Conservation (phyloP, 371 early-diverging fungal species). For the Mucor velutinosus region DNA sequence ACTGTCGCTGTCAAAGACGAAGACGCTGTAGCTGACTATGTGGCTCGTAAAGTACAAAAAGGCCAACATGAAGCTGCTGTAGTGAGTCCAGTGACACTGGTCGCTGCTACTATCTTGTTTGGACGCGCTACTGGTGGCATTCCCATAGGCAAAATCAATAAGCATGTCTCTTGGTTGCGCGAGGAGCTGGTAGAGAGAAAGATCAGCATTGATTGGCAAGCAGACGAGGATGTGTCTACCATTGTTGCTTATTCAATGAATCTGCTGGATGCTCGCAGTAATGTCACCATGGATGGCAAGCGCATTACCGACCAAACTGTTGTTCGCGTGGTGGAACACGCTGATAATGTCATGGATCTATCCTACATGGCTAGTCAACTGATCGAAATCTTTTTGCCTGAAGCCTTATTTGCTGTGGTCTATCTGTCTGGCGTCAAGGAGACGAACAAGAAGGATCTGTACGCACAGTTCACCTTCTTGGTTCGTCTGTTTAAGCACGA, state of each 20-base stretch:
- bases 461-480: slow-evolving; percentile 43
- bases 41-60: slow-evolving; percentile 38
- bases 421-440: slow-evolving; percentile 32
- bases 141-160: slow-evolving; percentile 39
- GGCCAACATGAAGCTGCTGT: slow-evolving; percentile 40
- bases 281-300: slow-evolving; percentile 47
- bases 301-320: slow-evolving; percentile 40
- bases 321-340: slow-evolving; percentile 50
- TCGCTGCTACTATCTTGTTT: slow-evolving; percentile 47
- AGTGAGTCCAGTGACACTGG: slow-evolving; percentile 45
- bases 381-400: slow-evolving; percentile 45
- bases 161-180: slow-evolving; percentile 43
- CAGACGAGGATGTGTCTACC: slow-evolving; percentile 43
- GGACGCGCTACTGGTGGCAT: slow-evolving; percentile 41
- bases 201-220: slow-evolving; percentile 49
- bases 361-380: slow-evolving; percentile 53
- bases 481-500: slow-evolving; percentile 49
- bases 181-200: slow-evolving; percentile 30
- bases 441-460: slow-evolving; percentile 29
- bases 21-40: slow-evolving; percentile 26
- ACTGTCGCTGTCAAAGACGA: slow-evolving; percentile 25
- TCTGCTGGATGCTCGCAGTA: slow-evolving; percentile 39
- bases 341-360: slow-evolving; percentile 54
- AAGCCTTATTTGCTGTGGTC: slow-evolving; percentile 45
- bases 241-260: slow-evolving; percentile 43